phyloP scores from a whole-genome alignment of 2,329 filamentous ascomycete genomes.

The Fusarium coffeatum region DNA sequence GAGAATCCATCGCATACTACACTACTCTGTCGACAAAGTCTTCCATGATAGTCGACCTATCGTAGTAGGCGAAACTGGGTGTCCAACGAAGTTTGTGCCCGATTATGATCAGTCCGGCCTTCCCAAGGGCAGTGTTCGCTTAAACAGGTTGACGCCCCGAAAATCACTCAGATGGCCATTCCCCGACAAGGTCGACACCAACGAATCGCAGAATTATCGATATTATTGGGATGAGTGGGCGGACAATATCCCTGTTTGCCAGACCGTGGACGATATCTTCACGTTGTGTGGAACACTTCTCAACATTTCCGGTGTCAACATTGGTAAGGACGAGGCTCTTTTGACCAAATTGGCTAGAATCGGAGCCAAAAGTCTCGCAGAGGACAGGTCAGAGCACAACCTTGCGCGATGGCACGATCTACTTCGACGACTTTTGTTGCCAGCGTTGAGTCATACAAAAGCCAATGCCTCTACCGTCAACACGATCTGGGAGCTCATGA shows the following conservation, averaged over 20 bases:
- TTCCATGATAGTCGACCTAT: slow-evolving; percentile 60
- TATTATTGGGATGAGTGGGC: slow-evolving; percentile 99
- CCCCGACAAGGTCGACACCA: slow-evolving; percentile 79
- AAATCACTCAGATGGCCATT: slow-evolving; percentile 85
- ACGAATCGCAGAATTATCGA: slow-evolving; percentile 82
- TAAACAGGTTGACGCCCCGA: slow-evolving; percentile 68
- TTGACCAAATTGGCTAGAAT: slow-evolving; percentile 88
- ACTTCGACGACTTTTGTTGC: slow-evolving; percentile 84
- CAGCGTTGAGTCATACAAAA: slow-evolving; percentile 86
- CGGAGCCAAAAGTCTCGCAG: slow-evolving; percentile 77
- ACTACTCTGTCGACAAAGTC: slow-evolving; percentile 84
- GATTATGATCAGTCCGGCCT: slow-evolving; percentile 73
- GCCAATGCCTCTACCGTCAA: slow-evolving; percentile 86
- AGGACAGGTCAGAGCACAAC: slow-evolving; percentile 78
- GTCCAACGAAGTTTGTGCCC: slow-evolving; percentile 59
- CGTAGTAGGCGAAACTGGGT: slow-evolving; percentile 47
- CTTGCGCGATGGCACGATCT: slow-evolving; percentile 84
- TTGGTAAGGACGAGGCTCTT: slow-evolving; percentile 83
- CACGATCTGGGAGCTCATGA: slow-evolving; percentile 86
- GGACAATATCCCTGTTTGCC: slow-evolving; percentile 92
- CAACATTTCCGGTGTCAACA: slow-evolving; percentile 87
- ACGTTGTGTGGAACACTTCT: slow-evolving; percentile 85
- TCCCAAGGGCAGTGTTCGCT: slow-evolving; percentile 75
- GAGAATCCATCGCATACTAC: slow-evolving; percentile 84
- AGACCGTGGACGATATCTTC: slow-evolving; percentile 90